A percentile compares a stretch with the other conserved stretches of the same genome.
These are phyloP conservation scores for Oenanthe sinensis DNA, from an alignment of 129 eudicot genomes.

Conservation along the genomic window DNA sequence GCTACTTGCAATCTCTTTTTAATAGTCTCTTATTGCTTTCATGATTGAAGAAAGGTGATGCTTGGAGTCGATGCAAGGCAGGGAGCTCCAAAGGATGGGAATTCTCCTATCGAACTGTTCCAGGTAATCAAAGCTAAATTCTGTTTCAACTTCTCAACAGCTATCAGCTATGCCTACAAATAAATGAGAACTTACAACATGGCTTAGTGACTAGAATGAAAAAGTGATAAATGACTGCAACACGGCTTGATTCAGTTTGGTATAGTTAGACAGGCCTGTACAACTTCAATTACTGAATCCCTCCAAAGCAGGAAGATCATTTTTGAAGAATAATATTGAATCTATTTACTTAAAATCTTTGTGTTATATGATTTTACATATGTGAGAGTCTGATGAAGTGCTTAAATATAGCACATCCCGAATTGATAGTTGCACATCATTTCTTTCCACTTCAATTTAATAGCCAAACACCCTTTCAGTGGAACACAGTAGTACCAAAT, in stretches of 20 bases:
- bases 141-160: not conserved
- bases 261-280: not conserved
- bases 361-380: not conserved
- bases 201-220: not conserved
- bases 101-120: constrained; percentile 76
- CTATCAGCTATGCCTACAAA: not conserved
- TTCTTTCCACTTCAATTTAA: not conserved
- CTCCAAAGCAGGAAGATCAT: not conserved
- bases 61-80: constrained; percentile 97
- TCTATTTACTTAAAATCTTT: not conserved
- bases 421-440: not conserved
- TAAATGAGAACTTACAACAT: not conserved
- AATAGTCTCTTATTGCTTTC: not conserved
- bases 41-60: constrained; percentile 78
- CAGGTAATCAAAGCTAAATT: constrained; percentile 49
- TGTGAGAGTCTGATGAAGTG: not conserved
- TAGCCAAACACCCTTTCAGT: too few species aligned
- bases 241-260: not conserved
- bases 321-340: not conserved
- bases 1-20: not conserved
- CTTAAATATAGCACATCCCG: not conserved
- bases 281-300: not conserved
- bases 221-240: not conserved
- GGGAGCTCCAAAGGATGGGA: constrained; percentile 95
- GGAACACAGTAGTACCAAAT: too few species aligned